Conservation (phyloP, 345 rosid genomes). For the Boechera stricta region DNA sequence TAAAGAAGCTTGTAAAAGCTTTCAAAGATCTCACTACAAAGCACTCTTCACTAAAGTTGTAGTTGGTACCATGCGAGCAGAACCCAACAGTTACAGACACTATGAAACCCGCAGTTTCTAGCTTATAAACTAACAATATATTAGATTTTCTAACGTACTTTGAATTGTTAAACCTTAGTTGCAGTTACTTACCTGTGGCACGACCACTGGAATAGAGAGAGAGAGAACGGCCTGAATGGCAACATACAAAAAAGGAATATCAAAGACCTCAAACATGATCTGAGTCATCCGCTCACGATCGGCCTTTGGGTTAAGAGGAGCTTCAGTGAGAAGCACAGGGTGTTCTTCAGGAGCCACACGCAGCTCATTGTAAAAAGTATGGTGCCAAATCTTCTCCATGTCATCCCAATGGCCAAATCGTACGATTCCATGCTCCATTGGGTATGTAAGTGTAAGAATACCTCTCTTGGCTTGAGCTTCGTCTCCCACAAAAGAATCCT, state of each 20-base stretch:
- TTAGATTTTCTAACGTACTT: not conserved
- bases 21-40: too few species aligned
- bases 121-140: too few species aligned
- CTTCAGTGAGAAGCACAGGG: slow-evolving; percentile 34
- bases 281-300: slow-evolving; percentile 36
- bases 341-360: slow-evolving; percentile 28
- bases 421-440: slow-evolving; percentile 30
- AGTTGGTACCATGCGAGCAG: too few species aligned
- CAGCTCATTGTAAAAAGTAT: slow-evolving; percentile 30
- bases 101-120: slow-evolving; percentile 3
- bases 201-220: slow-evolving; percentile 61
- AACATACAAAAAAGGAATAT: slow-evolving; percentile 49
- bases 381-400: slow-evolving; percentile 38
- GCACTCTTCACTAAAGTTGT: too few species aligned
- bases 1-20: too few species aligned
- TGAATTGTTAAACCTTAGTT: not conserved
- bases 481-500: slow-evolving; percentile 24
- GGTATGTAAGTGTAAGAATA: slow-evolving; percentile 25
- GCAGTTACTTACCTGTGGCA: slow-evolving; percentile 48
- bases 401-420: slow-evolving; percentile 32
- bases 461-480: slow-evolving; percentile 40
- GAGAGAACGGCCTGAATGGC: slow-evolving; percentile 56
- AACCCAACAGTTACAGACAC: slow-evolving; percentile 29
- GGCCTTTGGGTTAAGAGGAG: slow-evolving; percentile 34
- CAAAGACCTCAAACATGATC: slow-evolving; percentile 37